phyloP scores from a whole-genome alignment of 805 yeast species.

The Ogataea nitratoaversa region DNA sequence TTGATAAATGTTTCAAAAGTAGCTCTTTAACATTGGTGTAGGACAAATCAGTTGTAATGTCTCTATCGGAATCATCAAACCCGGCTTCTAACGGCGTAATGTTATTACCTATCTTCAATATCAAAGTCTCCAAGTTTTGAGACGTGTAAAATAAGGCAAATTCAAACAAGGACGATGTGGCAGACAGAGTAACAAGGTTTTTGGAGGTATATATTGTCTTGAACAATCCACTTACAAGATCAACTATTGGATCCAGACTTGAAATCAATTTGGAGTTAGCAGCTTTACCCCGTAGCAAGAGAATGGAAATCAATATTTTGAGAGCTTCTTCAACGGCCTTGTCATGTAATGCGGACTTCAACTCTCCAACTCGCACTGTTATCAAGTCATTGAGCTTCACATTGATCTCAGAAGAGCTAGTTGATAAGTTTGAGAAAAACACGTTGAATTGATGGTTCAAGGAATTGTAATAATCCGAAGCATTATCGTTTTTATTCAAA shows the following conservation, averaged over 20 bases:
- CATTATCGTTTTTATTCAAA: constrained; percentile 4
- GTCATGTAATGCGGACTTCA: constrained; percentile 1
- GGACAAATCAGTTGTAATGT: not conserved
- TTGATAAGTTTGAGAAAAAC: constrained; percentile 15
- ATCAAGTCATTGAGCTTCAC: constrained; percentile 17
- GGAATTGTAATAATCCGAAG: constrained; percentile 18
- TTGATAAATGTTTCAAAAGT: not conserved
- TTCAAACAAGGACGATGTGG: not conserved
- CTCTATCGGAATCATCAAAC: not conserved
- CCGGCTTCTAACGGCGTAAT: not conserved
- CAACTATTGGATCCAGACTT: not conserved
- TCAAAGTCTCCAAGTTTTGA: constrained; percentile 10
- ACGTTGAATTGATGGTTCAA: constrained; percentile 13
- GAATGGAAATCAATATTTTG: not conserved
- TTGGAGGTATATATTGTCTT: not conserved
- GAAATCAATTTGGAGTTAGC: not conserved
- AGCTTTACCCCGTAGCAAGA: not conserved
- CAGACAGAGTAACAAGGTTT: too few relatives aligned
- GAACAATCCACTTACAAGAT: not conserved
- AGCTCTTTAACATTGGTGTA: not conserved
- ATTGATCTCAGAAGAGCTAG: constrained; percentile 13
- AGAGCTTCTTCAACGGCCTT: constrained; percentile 6
- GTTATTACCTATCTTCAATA: constrained; percentile 1
- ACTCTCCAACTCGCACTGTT: constrained; percentile 10
- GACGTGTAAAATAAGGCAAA: constrained; percentile 10